Base-by-base conservation (phyloP, 345 rosid species). In the Ceriops tagal region DNA sequence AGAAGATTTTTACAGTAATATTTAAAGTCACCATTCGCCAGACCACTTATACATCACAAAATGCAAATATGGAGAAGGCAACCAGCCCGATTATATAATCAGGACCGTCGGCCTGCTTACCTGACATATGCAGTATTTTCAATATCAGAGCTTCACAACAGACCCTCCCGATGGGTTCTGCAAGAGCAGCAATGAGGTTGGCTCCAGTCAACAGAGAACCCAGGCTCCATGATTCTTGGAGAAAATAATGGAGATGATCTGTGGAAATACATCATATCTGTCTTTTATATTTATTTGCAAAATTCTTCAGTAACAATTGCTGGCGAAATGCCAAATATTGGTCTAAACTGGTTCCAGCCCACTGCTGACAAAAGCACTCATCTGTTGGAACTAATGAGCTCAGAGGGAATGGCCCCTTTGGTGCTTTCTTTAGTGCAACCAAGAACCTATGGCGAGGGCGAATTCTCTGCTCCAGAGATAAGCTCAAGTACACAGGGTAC, bases 351-450 rank as follows among this genome's bases (percentile, higher is more conserved):
- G 98, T 93, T 74, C 87, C 93, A 72, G 97, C 95, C 96, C 97
- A 88, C 75, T 85, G 88, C 83, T 84, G 86, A 70, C 96, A 91
- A 67, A 91, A 89, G 85, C 74, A 61, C 81, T 89, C 99, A 77
- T 92, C 96, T 57, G 88, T 87, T 64, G 92, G 92, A 69, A 92
- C 88, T 31, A 95, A 81, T 39, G 86, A 95, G 73, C 96, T 78
- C 32, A 95, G 85, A 69, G 99, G 99, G 78, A 95, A 95, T 21
- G 99, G 98, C 53, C 97, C 98, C 75, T 89, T 86, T 21, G 93
- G 89, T 64, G 90, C 98, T 81, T 91, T 93, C 82, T 93, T 89
- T 66, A 93, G 80, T 76, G 91, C 65, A 77, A 93, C 92, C 83
- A 91, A 82, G 89, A 89, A 93, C 58, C 79, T 88, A 52, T 93